Evolutionary conservation across 805 yeast species (phyloP), one percentile per base, ranked within the genome.

Genomic region (Saccharomycopsis schoenii): DNA sequence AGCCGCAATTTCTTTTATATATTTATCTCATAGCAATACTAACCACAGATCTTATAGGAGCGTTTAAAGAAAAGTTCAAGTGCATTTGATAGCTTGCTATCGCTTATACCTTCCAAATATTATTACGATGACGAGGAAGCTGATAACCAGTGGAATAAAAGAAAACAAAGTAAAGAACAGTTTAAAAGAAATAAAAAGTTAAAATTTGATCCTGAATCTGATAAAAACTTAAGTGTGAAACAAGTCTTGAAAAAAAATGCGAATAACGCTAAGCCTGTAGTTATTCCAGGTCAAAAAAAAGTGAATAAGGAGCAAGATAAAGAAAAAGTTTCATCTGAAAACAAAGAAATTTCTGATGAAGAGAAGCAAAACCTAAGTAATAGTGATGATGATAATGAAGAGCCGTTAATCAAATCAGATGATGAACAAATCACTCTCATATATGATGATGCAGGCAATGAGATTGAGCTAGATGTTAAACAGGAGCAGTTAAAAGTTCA

Each of bases 61-160:
- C 83, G 96, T 66, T 80, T 88, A 67, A 84, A 87, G 73, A 83
- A 83, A 39, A 91, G 87, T 69, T 84, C 94, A 14, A 76, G 83
- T 58, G 90, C 97, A 3, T 93, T 93, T 71, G 89, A 89, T 70
- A 96, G 97, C 25, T 76, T 93, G 58, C 77, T 93, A 62, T 89
- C 97, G 21, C 76, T 93, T 72, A 92, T 93, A 62, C 97, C 98
- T 2, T 96, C 97, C 2, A 90, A 91, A 70, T 91, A 87, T 69
- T 93, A 93, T 71, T 91, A 89, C 71, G 52, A 47, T 21, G 97
- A 92, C 71, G 97, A 88, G 47, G 93, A 89, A 62, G 86, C 93
- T 1, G 84, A 86, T 67, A 85, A 86, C 58, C 97, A 93, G 73
- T 92, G 97, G 97, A 85, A 86, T 67, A 86, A 85, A 67, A 88